phyloP scores from a whole-genome alignment of 257 asterid species.

The Solanum chiquidenum region DNA sequence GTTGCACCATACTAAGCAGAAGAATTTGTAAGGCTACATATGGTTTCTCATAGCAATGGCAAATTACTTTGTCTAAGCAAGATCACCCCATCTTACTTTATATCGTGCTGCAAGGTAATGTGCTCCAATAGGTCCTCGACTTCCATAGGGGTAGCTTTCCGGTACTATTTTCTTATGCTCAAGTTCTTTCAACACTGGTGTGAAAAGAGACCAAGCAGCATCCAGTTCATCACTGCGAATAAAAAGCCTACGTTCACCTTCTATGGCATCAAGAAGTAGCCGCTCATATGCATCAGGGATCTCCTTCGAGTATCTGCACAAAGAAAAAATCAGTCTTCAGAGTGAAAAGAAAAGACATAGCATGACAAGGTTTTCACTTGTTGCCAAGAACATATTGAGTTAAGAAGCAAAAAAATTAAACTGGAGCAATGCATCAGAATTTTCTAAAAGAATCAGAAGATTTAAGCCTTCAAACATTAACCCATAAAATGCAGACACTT shows the following conservation, averaged over 20 bases:
- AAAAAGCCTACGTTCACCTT: conserved; percentile 94
- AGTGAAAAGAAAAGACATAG: not conserved
- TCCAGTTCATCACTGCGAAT: conserved; percentile 88
- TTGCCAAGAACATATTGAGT: not conserved
- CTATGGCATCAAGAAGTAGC: conserved; percentile 83
- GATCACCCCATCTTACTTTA: conserved; percentile 93
- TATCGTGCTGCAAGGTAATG: conserved; percentile 86
- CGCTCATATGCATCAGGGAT: conserved; percentile 97
- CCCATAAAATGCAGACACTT: not conserved
- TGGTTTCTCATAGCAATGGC: not conserved
- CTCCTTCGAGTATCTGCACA: conserved; percentile 70
- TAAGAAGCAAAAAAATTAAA: not conserved
- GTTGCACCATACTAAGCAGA: not conserved
- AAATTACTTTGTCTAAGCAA: conserved; percentile 17
- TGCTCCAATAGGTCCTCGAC: conserved; percentile 95
- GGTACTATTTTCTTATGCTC: conserved; percentile 64
- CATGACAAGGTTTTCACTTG: not conserved
- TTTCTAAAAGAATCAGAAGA: not conserved
- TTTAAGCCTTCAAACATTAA: not conserved
- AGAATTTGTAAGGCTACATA: not conserved
- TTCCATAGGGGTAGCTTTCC: conserved; percentile 84
- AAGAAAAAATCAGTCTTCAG: not conserved
- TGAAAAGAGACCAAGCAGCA: conserved; percentile 95
- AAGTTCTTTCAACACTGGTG: conserved; percentile 74
- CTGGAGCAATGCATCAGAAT: not conserved